phyloP scores from a whole-genome alignment of 129 eudicot genomes.

The Smallanthus sonchifolius region DNA sequence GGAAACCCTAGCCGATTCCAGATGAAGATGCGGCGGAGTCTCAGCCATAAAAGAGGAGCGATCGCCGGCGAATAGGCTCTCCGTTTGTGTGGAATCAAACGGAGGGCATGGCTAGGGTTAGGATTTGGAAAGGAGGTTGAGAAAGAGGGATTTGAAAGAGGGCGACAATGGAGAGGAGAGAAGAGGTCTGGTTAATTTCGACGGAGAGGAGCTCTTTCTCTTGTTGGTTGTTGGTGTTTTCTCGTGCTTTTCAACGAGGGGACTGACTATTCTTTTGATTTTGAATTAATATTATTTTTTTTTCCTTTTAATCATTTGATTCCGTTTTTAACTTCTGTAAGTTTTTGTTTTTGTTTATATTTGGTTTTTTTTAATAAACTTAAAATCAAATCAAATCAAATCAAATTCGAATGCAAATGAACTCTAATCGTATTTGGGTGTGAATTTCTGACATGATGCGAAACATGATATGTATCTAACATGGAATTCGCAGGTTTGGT shows the following conservation, averaged over 20 bases:
- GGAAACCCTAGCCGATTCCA: constrained; percentile 47
- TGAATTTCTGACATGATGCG: too few relatives aligned
- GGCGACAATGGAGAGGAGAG: not conserved
- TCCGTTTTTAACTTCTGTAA: not conserved
- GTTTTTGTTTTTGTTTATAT: not conserved
- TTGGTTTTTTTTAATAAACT: not conserved
- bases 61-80: constrained; percentile 27
- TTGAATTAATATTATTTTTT: not conserved
- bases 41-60: constrained; percentile 35
- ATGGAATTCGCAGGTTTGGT: too few relatives aligned
- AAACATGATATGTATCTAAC: too few relatives aligned
- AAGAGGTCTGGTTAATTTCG: constrained; percentile 27
- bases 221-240: constrained; percentile 19
- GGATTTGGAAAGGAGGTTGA: constrained; percentile 5
- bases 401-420: too few relatives aligned
- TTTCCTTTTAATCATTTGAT: not conserved
- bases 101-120: constrained; percentile 48
- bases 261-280: not conserved
- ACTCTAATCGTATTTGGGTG: too few relatives aligned
- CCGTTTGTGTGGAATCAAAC: constrained; percentile 7
- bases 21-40: constrained; percentile 18
- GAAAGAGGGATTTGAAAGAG: constrained; percentile 12
- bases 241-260: constrained; percentile 38
- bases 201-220: constrained; percentile 13
- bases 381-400: too few relatives aligned